A percentile compares a stretch with the other conserved stretches of the same genome.
Conservation (phyloP, 2,329 filamentous ascomycete species). For the Fusarium continuum region DNA sequence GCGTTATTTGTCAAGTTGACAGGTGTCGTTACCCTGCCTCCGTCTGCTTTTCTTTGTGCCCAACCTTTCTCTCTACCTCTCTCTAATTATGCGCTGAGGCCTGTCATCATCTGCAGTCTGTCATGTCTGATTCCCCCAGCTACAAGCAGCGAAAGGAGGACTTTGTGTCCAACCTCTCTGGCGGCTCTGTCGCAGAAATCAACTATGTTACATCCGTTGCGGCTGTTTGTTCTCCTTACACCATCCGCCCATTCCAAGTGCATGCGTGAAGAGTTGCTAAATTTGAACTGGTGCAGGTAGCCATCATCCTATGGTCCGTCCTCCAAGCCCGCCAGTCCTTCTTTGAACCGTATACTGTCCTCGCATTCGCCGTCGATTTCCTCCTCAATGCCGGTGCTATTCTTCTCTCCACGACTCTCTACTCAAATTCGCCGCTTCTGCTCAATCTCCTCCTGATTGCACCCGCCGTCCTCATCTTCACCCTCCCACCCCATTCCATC, state of each 20-base stretch:
- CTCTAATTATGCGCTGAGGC: constrained; percentile 25
- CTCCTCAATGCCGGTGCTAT: constrained; percentile 85
- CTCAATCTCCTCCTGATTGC: constrained; percentile 78
- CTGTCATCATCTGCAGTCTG: constrained; percentile 7
- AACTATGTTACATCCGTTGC: constrained; percentile 86
- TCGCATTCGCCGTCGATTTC: constrained; percentile 81
- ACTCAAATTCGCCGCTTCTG: constrained; percentile 77
- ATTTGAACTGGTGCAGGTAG: constrained; percentile 63
- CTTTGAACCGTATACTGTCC: constrained; percentile 77
- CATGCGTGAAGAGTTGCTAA: constrained; percentile 20
- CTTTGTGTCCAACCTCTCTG: constrained; percentile 91
- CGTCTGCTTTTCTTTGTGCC: constrained; percentile 3
- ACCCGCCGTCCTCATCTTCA: constrained; percentile 72
- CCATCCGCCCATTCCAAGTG: not conserved
- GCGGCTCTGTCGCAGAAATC: constrained; percentile 85
- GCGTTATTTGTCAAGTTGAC: constrained; percentile 29
- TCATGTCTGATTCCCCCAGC: constrained; percentile 57
- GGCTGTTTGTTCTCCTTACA: constrained; percentile 66
- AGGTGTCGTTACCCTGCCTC: constrained; percentile 35
- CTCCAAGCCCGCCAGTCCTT: constrained; percentile 85
- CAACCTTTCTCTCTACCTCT: not conserved
- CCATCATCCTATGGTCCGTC: constrained; percentile 86
- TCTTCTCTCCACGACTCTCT: constrained; percentile 86
- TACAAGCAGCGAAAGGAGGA: constrained; percentile 96
- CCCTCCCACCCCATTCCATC: constrained; percentile 54